Base-by-base conservation (phyloP, 2,329 filamentous ascomycete genomes). In the Colletotrichum theobromicola region DNA sequence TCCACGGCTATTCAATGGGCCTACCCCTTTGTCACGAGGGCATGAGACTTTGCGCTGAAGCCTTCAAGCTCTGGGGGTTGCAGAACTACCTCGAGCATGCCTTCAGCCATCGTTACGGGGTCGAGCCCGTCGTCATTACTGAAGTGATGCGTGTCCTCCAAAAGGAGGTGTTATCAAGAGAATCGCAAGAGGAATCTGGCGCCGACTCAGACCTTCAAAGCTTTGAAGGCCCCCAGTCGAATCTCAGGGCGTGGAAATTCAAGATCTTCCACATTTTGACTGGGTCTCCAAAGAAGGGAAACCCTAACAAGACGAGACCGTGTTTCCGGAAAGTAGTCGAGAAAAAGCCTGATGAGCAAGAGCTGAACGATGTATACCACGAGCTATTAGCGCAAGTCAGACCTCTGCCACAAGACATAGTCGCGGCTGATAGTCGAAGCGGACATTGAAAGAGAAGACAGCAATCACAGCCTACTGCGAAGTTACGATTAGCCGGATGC, bases 41-140 rank as follows among this genome's bases (percentile, higher is more conserved):
- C 2, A 72, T 85, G 64, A 76, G 72, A 63, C 72, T 83, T 46
- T 83, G 84, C 26, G 81, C 81, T 32, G 72, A 79, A 34, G 73
- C 79, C 4, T 55, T 63, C 12, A 57, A 60, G 50, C 46, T 64
- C 5, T 57, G 21, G 32, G 70, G 75, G 7, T 42, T 69, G 21
- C 30, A 26, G 37, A 67, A 57, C 5, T 77, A 76, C 35, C 57
- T 76, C n/a, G 18, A 64, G 12, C 26, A 74, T 18, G 75, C 62
- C 61, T 30, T 64, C 13, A 50, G 46, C 21, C 37, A 67, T 5
- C 58, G 67, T 26, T 70, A 76, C 60, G 70, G 69, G 15, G 21
- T 46, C 10, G 35, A 30, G 42, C 30, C 26, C 24, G n/a, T 46
- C 30, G 21, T 34, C 7, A 16, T 26, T 10, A 32, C 35, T 4